Evolutionary conservation across 2,329 filamentous ascomycete genomes (phyloP), one percentile per base, ranked within the genome.

Genomic region (Sarocladiaceae sp.): DNA sequence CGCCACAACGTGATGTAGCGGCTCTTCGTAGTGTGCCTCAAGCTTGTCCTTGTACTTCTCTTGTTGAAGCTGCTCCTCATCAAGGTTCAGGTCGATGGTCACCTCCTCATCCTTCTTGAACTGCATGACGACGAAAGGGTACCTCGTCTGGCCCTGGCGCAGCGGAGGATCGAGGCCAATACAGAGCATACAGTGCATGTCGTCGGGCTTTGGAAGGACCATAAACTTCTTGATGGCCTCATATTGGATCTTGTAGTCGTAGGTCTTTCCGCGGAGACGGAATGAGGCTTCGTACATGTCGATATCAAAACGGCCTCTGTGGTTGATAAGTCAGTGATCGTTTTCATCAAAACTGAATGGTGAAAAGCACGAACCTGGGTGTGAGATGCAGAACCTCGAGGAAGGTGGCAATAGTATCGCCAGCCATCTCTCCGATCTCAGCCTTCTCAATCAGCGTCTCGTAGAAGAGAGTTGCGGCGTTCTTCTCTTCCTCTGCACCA

Each of bases 221-320:
- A 99, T 97, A 68, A 97, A 97, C 70, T 97, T 97, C 78, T 99
- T 99, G 73, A 97, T 91, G 48, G 87, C 84, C 53, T 97, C 90
- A 72, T 97, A 99, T 69, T 97, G 91, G 59, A 99, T 97, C 81
- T 99, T 99, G 83, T 99, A 99, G 75, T 99, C 95, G 77, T 99
- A 99, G 22, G 94, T 99, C 75, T 99, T 99, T 64, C 94, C 94
- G 59, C 94, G 93, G 56, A 99, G 81, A 57, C 94, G 88, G 80
- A 99, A 97, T 2, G 94, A 97, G 15, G 84, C 87, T 71, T 97
- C 94, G 80, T 99, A 99, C 88, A 99, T 96, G 70, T 99, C 94
- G 73, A 99, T 96, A 69, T 97, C 94, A 79, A 99, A 99, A 60
- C 94, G 93, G 69, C 94, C 95, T 88, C 94, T 92, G 71, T 55